Conservation (phyloP, 164 flowering plant genomes). For the Chimonanthus salicifolius region DNA sequence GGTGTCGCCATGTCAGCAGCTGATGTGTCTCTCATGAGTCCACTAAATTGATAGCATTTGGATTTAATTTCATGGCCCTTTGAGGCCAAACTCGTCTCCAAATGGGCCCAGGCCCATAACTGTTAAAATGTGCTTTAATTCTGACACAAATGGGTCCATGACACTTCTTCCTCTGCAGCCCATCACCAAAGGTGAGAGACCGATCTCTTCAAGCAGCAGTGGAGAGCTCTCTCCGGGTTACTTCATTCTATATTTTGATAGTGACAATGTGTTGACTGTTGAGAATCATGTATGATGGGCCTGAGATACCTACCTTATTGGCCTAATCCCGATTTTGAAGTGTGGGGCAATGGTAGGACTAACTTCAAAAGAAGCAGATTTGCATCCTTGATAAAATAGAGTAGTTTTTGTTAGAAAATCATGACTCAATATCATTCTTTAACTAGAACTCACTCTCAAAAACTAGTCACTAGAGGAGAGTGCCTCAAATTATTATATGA, state of each 20-base stretch:
- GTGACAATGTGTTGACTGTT: conserved; percentile 13
- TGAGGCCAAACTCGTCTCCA: too few species aligned
- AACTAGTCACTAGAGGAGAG: too few species aligned
- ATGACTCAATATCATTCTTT: too few species aligned
- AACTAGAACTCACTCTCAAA: too few species aligned
- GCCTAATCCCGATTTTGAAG: conserved; percentile 14
- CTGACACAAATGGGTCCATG: neutral
- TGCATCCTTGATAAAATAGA: conserved; percentile 18
- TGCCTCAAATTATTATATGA: too few species aligned
- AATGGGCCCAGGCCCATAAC: too few species aligned
- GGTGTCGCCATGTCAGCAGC: too few species aligned
- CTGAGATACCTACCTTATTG: conserved; percentile 19
- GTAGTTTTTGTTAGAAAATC: neutral
- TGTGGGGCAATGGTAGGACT: conserved; percentile 9
- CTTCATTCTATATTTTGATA: conserved; percentile 10
- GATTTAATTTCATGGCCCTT: too few species aligned
- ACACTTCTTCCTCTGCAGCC: conserved; percentile 20
- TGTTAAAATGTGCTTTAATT: too few species aligned
- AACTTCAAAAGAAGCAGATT: conserved; percentile 16
- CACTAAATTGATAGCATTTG: too few species aligned
- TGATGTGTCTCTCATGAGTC: too few species aligned
- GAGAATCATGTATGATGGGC: conserved; percentile 21
- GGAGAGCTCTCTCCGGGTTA: conserved; percentile 11
- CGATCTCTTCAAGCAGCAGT: conserved; percentile 4
- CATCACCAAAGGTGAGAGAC: conserved; percentile 10